These are phyloP conservation scores for Sarocladium oryzae DNA, from an alignment of 2,329 filamentous ascomycete genomes.

Conservation along the genomic window DNA sequence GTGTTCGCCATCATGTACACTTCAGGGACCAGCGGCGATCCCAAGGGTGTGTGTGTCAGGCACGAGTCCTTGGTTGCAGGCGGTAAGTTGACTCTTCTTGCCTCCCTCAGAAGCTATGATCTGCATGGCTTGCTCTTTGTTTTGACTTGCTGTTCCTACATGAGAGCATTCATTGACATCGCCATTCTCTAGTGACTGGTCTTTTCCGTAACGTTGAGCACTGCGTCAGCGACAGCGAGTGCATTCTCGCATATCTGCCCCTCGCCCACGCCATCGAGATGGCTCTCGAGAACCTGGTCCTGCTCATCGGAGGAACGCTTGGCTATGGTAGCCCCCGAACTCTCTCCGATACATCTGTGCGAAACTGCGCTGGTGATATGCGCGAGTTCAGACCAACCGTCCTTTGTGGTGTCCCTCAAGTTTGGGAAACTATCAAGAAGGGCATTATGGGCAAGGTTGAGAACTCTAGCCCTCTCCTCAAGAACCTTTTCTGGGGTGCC, in stretches of 20 bases:
- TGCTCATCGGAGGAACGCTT: constrained; percentile 86
- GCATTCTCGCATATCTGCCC: constrained; percentile 83
- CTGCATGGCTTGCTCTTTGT: too few species aligned
- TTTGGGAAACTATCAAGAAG: constrained; percentile 98
- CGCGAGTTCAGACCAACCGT: constrained; percentile 84
- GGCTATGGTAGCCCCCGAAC: constrained; percentile 91
- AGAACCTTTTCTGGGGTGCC: constrained; percentile 70
- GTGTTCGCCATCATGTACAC: constrained; percentile 83
- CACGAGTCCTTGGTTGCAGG: constrained; percentile 77
- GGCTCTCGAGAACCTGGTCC: constrained; percentile 83
- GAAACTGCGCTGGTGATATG: constrained; percentile 90
- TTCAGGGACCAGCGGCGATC: constrained; percentile 80
- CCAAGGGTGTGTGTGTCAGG: constrained; percentile 80
- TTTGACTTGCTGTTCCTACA: too few species aligned
- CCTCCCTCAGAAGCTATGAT: too few species aligned
- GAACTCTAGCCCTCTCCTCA: constrained; percentile 60
- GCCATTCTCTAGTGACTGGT: constrained; percentile 58
- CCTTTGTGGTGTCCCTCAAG: constrained; percentile 88
- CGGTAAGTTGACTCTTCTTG: constrained; percentile 34
- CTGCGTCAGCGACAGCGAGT: constrained; percentile 70
- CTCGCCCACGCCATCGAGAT: constrained; percentile 96
- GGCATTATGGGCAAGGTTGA: constrained; percentile 79
- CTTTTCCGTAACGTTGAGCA: constrained; percentile 71
- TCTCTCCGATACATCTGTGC: constrained; percentile 76
- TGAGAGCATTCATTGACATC: too few species aligned